Evolutionary conservation across 495 filamentous ascomycete species (phyloP), one percentile per base, ranked within the genome.

Genomic region (Thozetella sp.): DNA sequence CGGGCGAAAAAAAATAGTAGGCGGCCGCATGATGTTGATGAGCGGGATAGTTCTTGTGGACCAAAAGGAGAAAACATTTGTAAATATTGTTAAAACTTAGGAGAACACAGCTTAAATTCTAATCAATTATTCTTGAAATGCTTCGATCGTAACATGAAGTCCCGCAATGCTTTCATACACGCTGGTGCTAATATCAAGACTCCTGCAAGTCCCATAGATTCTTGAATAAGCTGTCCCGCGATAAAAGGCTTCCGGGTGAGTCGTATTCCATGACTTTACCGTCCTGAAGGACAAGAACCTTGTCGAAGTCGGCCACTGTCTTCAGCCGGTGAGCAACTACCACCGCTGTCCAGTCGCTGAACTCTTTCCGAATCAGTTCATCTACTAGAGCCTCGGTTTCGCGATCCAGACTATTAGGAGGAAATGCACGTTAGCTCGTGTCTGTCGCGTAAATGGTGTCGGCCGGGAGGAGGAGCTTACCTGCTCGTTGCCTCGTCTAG

Each of bases 361-460:
- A 87, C 55, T 83, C 80, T 57, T 81, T 73, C 2, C 82, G 76
- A 53, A 88, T 83, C 50, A 86, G 73, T 22, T 72, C 68, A 61
- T 86, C 82, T 76, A 88, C 84, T 27, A 85, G 68, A 40, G 75
- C 75, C 60, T 88, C 84, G 22, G 83, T 85, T 58, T 80, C 75
- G 37, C 67, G 66, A 64, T 88, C 85, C 54, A 87, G 77, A 55
- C 53, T 57, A 30, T n/a, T 17, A 22, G 17, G 25, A 25, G 13
- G 22, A 37, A 6, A 45, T 19, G 2, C 22, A n/a, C n/a, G n/a
- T 34, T 24, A 26, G 20, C 19, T n/a, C n/a, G n/a, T n/a, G n/a
- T n/a, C n/a, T n/a, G n/a, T n/a, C n/a, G n/a, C n/a, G n/a, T 1
- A 25, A 50, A 56, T 2, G 22, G 3, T 17, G 17, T 15, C 17